Base-by-base conservation (phyloP, 805 yeast genomes). In the Pichia occidentalis region DNA sequence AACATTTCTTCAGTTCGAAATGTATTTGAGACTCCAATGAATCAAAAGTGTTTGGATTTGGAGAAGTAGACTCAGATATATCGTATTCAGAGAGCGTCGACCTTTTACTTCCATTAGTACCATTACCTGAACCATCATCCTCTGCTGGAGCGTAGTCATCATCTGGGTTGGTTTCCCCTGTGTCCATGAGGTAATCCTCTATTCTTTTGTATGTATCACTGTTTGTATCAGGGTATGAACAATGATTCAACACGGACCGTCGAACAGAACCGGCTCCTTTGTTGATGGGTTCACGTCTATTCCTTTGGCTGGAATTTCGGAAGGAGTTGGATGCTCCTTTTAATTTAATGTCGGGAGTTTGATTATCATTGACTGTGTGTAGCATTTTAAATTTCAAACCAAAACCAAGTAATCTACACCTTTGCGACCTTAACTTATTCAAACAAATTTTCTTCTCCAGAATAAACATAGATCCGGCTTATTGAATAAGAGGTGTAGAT, bases 181-280 rank as follows among this genome's bases (percentile, higher is more conserved):
- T n/a, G n/a, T n/a, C n/a, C n/a, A n/a, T n/a, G n/a, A 28, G 14
- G 24, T 17, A 29, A 7, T 29, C 30, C 7, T 36, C 24, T 12
- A 30, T 21, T 9, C 13, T 20, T 18, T 6, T 11, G 17, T 12
- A 14, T n/a, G 8, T 24, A 9, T 29, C 34, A 2, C 29, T 19
- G 28, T 44, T 44, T 3, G 40, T 38, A n/a, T 44, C 40, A 5
- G 47, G 47, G 18, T 32, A 44, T 13, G 43, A 32, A 11, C 19
- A 19, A 7, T 39, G 43, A 14, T 35, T 41, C 7, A 37, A 23
- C 7, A 38, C 34, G 16, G 45, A 32, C 30, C 38, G 47, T 14
- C 19, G 7, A 9, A 37, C 13, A 11, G 10, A n/a, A 12, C 10
- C 4, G 11, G 6, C n/a, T 22, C 22, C 5, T 7, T n/a, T 4